A percentile compares a stretch with the other conserved stretches of the same genome.
Conservation (phyloP, 176 grass and related monocot species). For the Juncus effusus region DNA sequence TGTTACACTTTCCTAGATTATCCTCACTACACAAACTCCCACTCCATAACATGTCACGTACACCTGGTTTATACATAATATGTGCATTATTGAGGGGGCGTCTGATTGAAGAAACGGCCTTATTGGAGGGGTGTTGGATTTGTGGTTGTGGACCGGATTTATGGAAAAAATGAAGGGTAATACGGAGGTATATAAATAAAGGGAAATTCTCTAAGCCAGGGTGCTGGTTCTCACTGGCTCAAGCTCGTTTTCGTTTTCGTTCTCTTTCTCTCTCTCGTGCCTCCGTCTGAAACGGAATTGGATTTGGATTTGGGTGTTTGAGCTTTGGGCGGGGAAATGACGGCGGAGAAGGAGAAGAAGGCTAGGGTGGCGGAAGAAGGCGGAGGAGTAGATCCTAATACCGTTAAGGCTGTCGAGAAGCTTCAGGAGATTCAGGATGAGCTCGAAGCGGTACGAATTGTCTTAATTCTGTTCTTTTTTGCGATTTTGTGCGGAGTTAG, state of each 20-base stretch:
- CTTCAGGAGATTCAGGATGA: slow-evolving; percentile 20
- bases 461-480: background rate
- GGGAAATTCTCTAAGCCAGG: background rate
- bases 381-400: background rate
- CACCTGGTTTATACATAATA: background rate
- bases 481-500: background rate
- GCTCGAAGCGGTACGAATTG: slow-evolving; percentile 20
- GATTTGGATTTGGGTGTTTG: background rate
- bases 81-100: background rate
- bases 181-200: slow-evolving; percentile 19
- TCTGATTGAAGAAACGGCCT: too few relatives aligned
- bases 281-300: background rate
- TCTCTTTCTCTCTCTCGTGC: background rate
- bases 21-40: slow-evolving; percentile 7
- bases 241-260: background rate
- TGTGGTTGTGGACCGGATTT: background rate
- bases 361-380: background rate
- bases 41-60: background rate
- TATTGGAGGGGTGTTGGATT: too few relatives aligned
- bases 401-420: background rate
- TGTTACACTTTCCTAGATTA: slow-evolving; percentile 15
- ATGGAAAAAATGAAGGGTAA: background rate
- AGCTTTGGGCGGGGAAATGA: background rate
- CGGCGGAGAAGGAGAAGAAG: slow-evolving; percentile 10
- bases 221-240: slow-evolving; percentile 1